Conservation (phyloP, 768 basidiomycete species). For the Coprinopsis marcescibilis region DNA sequence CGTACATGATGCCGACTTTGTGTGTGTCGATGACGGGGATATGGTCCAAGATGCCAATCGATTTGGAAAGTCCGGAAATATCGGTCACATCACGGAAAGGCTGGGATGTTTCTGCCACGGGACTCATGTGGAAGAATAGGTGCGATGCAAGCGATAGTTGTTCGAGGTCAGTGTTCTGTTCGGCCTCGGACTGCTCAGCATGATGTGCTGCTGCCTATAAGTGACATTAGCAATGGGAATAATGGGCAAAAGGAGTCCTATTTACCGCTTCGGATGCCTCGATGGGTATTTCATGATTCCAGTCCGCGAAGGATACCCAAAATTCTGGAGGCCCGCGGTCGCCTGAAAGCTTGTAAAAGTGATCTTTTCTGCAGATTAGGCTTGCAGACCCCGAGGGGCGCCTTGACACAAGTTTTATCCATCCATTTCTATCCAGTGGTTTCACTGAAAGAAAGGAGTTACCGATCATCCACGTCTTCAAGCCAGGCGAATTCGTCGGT, state of each 20-base stretch:
- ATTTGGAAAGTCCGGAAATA: constrained; percentile 41
- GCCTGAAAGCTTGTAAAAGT: neutral
- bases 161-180: neutral
- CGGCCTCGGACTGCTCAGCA: neutral
- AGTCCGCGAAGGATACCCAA: neutral
- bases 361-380: constrained; percentile 75
- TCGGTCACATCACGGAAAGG: constrained; percentile 7
- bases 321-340: constrained; percentile 46
- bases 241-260: no score
- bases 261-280: no score
- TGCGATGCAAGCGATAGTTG: constrained; percentile 45
- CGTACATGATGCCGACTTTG: constrained; percentile 95
- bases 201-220: neutral
- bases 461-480: constrained; percentile 81
- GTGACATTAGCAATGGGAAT: no score
- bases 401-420: constrained; percentile 82
- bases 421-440: constrained; percentile 65
- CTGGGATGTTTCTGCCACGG: constrained; percentile 34
- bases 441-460: constrained; percentile 82
- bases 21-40: constrained; percentile 96
- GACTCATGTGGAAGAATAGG: constrained; percentile 80
- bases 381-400: constrained; percentile 86
- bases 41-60: constrained; percentile 66
- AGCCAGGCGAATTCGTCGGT: constrained; percentile 31
- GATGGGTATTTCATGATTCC: neutral